Base-by-base conservation (phyloP, 2,329 filamentous ascomycete genomes). In the Diaporthe capsici region DNA sequence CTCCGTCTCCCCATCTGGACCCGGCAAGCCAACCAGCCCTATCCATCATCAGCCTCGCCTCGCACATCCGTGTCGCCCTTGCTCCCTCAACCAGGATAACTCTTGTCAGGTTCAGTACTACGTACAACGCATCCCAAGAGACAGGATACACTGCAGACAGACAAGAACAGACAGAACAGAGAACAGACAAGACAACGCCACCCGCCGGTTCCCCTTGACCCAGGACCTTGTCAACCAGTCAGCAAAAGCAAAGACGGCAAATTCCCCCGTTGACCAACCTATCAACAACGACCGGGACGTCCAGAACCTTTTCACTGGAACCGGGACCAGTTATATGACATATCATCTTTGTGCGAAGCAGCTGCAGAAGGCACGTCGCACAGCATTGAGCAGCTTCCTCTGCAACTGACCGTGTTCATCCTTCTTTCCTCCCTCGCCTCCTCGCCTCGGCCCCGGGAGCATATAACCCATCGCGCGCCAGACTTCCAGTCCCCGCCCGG, bases 301-400 rank as follows among this genome's bases (percentile, higher is more conserved):
- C 71, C 71, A 42, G 58, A 42, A 70, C 65, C 13, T 70, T 42
- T 70, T 39, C 65, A 20, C 47, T 68, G 65, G 65, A 53, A 53
- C 65, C 65, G 37, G 71, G 61, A 68, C 71, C 47, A 74, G 31
- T 61, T 60, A 74, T 71, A 51, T 71, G 73, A 74, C 73, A 71
- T 31, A 70, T 74, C 73, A 74, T 22, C 55, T 60, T 34, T 58
- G 57, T 55, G 65, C 55, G 47, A 57, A 71, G 39, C 55, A 60
- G n/a, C 53, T 70, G 65, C 65, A 70, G n/a, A 55, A 61, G 67
- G 17, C 73, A 72, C 55, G 71, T 72, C 44, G 55, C 42, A 72
- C 71, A 61, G 47, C 71, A 61, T 60, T 51, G 13, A 42, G 9
- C n/a, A 22, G 37, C 42, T 22, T 28, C 28, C n/a, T 49, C 55